Percentiles rank a stretch among this genome's conserved stretches.
These are phyloP conservation scores for Corylus americana DNA, from an alignment of 306 rosid species.

Conservation along the genomic window DNA sequence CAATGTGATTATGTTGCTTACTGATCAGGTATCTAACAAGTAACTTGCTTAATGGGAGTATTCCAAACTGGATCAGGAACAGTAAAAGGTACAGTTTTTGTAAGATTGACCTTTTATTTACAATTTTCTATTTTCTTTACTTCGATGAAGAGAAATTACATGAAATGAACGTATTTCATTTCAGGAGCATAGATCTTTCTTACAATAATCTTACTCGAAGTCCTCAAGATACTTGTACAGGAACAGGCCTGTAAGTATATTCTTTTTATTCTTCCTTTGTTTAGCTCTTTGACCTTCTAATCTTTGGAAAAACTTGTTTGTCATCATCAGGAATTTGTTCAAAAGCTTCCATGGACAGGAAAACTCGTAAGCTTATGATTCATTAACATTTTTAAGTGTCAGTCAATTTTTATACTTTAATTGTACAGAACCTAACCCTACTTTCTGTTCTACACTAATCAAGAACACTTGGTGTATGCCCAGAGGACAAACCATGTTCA, in stretches of 20 bases:
- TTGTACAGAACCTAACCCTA: background rate
- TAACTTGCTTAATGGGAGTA: no score
- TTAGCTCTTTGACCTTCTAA: no score
- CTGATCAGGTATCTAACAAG: no score
- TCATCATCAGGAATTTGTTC: no score
- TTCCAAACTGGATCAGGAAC: no score
- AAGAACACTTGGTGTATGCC: background rate
- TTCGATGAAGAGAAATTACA: background rate
- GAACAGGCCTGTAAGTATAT: conserved; percentile 8
- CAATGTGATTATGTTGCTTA: no score
- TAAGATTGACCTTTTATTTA: background rate
- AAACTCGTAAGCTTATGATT: no score
- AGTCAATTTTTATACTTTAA: background rate
- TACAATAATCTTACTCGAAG: conserved; percentile 25
- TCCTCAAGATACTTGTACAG: background rate
- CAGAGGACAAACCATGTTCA: conserved; percentile 1
- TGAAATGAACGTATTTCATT: background rate
- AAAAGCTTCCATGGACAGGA: no score
- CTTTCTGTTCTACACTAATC: background rate
- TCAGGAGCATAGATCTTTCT: conserved; percentile 24
- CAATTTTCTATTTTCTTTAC: no score
- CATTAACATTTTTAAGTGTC: background rate
- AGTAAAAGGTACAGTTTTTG: conserved; percentile 8
- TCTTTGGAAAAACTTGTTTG: no score
- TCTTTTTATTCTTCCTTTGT: background rate